Base-by-base conservation (phyloP, 768 basidiomycete genomes). In the Boletus tomentosulus region DNA sequence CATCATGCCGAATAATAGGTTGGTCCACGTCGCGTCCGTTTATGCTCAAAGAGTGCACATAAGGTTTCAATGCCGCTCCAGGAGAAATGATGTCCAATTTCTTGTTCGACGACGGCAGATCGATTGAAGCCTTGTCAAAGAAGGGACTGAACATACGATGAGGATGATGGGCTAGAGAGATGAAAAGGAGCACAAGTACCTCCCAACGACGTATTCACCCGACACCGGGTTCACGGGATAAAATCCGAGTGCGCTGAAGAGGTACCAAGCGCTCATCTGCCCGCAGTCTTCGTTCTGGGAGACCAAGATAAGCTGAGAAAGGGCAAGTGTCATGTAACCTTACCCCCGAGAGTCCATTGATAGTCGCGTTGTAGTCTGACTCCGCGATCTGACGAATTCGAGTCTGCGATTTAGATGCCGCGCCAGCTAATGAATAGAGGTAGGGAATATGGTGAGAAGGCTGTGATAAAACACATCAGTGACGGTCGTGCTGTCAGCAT, bases 251-350 rank as follows among this genome's bases (percentile, higher is more conserved):
- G 88, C 82, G 47, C 82, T 85, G 71, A 90, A 92, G 13, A 92
- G 77, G 60, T 85, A 92, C 90, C 90, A 92, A 0, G 89, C 87
- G 61, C 86, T 89, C 90, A 92, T 92, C 66, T 93, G 90, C 1
- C 90, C 89, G 58, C 89, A 92, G 63, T 93, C 90, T 66, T 93
- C 90, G 60, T 92, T 93, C 86, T 90, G 55, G 25, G 1, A 10
- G 50, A 11, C 22, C 22, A n/a, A 12, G 34, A 22, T 54, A 13
- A 62, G 57, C 1, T 1, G 9, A 28, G 9, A 49, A 22, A 30
- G 25, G 31, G 43, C 35, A 7, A 4, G 43, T 2, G 16, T 15
- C 1, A 3, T 19, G 13, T 15, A 15, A 25, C 69, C 78, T 22
- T 62, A 88, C 88, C 15, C 89, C 89, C 5, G 87, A 82, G 4